These are phyloP conservation scores for Cyclotella kingstonii DNA, from an alignment of 108 stramenopile genomes.

Conservation along the genomic window DNA sequence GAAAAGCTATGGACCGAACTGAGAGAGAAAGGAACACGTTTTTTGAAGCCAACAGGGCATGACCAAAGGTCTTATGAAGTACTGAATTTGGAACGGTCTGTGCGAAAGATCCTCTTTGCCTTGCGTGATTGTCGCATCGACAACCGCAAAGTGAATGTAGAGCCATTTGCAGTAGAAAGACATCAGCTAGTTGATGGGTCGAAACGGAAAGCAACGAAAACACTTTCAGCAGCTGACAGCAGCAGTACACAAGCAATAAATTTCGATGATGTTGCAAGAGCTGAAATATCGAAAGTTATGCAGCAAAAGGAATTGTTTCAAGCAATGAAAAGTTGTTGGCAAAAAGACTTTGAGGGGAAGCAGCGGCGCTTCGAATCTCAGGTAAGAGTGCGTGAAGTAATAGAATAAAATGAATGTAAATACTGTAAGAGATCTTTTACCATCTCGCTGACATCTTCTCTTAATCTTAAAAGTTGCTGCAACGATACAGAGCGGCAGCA, in stretches of 20 bases:
- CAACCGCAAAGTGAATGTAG: not conserved
- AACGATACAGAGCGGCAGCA: constrained; percentile 1
- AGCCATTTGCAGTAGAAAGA: not conserved
- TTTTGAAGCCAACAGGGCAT: not conserved
- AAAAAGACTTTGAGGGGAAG: constrained; percentile 1
- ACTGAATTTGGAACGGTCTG: not conserved
- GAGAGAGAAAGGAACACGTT: not conserved
- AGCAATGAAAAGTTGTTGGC: constrained; percentile 8
- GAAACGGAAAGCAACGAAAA: not conserved
- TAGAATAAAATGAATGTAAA: not conserved
- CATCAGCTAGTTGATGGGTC: not conserved
- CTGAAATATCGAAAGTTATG: not conserved
- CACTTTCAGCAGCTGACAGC: not conserved
- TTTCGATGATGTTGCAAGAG: not conserved
- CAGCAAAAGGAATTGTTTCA: not conserved
- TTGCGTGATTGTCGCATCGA: constrained; percentile 5
- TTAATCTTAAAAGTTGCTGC: not conserved
- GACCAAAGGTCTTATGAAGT: not conserved
- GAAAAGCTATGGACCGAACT: not conserved
- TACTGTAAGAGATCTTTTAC: not conserved
- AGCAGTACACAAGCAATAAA: not conserved
- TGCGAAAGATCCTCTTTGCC: constrained; percentile 4
- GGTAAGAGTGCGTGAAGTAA: constrained; percentile 1
- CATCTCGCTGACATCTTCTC: not conserved
- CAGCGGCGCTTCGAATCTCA: constrained; percentile 6